Conservation (phyloP, 1,284 basidiomycete genomes). For the Albatrellus sp. region DNA sequence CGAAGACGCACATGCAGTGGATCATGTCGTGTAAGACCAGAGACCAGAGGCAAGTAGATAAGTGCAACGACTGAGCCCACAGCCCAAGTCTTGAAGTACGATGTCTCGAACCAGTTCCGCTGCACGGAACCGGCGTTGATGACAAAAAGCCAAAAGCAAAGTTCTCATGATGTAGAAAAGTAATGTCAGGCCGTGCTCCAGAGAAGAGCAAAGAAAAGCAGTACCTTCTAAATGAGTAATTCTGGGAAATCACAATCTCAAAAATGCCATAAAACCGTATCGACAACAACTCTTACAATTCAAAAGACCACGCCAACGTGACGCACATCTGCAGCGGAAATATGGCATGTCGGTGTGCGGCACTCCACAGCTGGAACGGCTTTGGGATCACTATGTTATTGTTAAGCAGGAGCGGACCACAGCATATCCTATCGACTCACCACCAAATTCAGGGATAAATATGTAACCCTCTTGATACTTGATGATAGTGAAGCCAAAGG, state of each 20-base stretch:
- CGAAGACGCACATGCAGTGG: constrained; percentile 36
- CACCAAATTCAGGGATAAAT: constrained; percentile 27
- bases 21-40: constrained; percentile 45
- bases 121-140: constrained; percentile 47
- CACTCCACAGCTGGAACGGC: constrained; percentile 46
- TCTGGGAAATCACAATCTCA: constrained; percentile 24
- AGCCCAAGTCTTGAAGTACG: constrained; percentile 61
- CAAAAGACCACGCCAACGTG: constrained; percentile 54
- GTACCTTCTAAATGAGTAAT: constrained; percentile 68
- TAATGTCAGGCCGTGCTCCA: neutral
- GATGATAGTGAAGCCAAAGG: constrained; percentile 50
- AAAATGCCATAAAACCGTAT: neutral
- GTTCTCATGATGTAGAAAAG: constrained; percentile 29
- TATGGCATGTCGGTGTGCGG: constrained; percentile 30
- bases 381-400: constrained; percentile 42
- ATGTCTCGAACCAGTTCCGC: constrained; percentile 63
- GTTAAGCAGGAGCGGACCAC: neutral
- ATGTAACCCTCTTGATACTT: constrained; percentile 61
- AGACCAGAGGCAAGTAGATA: constrained; percentile 54
- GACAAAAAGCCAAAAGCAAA: constrained; percentile 75
- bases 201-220: neutral
- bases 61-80: constrained; percentile 49
- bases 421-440: constrained; percentile 24
- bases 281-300: constrained; percentile 41
- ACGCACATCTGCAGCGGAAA: constrained; percentile 53